A percentile compares a stretch with the other conserved stretches of the same genome.
phyloP scores from a whole-genome alignment of 495 filamentous ascomycete species.

The Annulohypoxylon stygium region DNA sequence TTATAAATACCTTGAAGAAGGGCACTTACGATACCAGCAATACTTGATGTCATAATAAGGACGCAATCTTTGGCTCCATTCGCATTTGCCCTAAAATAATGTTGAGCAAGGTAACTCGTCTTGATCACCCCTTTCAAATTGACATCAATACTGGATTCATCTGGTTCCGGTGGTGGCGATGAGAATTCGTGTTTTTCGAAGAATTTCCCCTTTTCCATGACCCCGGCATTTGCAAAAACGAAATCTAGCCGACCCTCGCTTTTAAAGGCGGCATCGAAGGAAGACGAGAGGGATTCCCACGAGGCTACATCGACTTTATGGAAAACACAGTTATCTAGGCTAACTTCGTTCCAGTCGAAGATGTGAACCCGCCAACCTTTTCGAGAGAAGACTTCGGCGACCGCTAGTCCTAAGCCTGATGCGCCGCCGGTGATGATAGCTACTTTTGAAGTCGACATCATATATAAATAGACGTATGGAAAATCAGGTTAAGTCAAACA shows the following conservation, averaged over 20 bases:
- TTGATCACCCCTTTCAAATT: conserved; percentile 57
- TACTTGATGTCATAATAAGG: conserved; percentile 58
- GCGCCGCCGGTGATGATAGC: conserved; percentile 42
- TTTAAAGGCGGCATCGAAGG: conserved; percentile 53
- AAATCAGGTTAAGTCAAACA: background rate
- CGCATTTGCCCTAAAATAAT: conserved; percentile 55
- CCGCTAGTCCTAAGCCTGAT: conserved; percentile 41
- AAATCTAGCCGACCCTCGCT: conserved; percentile 55
- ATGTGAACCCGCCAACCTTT: conserved; percentile 43
- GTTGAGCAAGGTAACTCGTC: conserved; percentile 56
- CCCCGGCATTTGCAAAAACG: conserved; percentile 61
- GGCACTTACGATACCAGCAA: conserved; percentile 53
- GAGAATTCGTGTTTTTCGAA: conserved; percentile 41
- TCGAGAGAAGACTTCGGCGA: conserved; percentile 30
- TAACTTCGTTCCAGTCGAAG: conserved; percentile 34
- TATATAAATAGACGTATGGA: background rate
- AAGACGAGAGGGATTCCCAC: conserved; percentile 46
- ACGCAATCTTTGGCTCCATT: conserved; percentile 49
- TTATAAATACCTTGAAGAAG: background rate
- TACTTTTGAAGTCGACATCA: conserved; percentile 36
- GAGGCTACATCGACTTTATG: conserved; percentile 41
- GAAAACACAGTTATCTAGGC: conserved; percentile 14
- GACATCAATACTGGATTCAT: conserved; percentile 55
- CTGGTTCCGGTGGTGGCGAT: conserved; percentile 50
- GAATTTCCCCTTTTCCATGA: conserved; percentile 55